phyloP scores from a whole-genome alignment of 2,329 filamentous ascomycete species.

The Rhynchosporium agropyri region DNA sequence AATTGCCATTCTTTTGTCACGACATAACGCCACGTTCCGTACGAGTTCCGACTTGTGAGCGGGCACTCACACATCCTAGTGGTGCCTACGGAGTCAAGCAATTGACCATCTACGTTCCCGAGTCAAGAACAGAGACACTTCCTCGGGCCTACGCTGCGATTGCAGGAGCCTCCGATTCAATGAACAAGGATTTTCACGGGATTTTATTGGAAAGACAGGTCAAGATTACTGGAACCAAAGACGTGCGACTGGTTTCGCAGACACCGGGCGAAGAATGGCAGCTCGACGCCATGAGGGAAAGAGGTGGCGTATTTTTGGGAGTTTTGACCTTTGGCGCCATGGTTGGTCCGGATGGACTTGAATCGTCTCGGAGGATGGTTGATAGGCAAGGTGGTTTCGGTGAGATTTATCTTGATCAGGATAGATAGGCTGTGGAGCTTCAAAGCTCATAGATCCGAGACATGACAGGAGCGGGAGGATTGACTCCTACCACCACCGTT shows the following conservation, averaged over 20 bases:
- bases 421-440: not conserved
- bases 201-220: conserved; percentile 19
- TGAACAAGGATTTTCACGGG: not conserved
- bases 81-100: conserved; percentile 54
- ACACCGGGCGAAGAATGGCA: conserved; percentile 18
- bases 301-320: conserved; percentile 26
- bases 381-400: not conserved
- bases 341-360: not conserved
- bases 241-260: conserved; percentile 17
- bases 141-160: conserved; percentile 41
- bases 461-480: not conserved
- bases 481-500: not conserved
- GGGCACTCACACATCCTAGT: conserved; percentile 52
- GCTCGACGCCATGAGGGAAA: conserved; percentile 20
- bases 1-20: conserved; percentile 66
- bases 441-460: not conserved
- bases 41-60: conserved; percentile 53
- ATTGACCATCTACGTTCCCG: conserved; percentile 46
- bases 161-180: conserved; percentile 12
- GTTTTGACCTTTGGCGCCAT: conserved; percentile 21
- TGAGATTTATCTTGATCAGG: conserved; percentile 12
- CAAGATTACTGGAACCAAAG: not conserved
- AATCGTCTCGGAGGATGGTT: conserved; percentile 8
- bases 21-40: conserved; percentile 60
- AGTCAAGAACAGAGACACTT: conserved; percentile 33